Percentiles rank a stretch among this genome's conserved stretches.
phyloP scores from a whole-genome alignment of 1,284 basidiomycete genomes.

The Pyrrhoderma noxium region DNA sequence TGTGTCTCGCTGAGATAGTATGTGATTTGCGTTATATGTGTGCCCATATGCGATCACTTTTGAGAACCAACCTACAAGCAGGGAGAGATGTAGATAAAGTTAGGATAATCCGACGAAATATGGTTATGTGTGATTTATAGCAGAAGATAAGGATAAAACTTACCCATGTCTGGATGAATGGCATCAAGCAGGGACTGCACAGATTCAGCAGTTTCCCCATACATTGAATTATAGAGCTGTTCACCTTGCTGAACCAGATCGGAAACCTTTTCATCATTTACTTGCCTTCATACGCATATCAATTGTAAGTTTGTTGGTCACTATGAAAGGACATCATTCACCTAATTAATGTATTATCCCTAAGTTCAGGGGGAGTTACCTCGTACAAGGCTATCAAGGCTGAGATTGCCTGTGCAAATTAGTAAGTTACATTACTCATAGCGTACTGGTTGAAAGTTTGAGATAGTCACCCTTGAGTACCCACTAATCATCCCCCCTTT shows the following conservation, averaged over 20 bases:
- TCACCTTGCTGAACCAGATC: conserved; percentile 10
- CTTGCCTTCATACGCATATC: conserved; percentile 8
- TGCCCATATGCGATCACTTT: conserved; percentile 27
- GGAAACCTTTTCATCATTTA: conserved; percentile 13
- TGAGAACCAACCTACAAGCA: conserved; percentile 14
- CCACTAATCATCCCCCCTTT: conserved; percentile 49
- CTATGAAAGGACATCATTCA: conserved; percentile 17
- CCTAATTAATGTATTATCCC: conserved; percentile 33
- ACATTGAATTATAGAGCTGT: conserved; percentile 15
- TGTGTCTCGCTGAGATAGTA: conserved; percentile 26
- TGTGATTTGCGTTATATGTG: conserved; percentile 23
- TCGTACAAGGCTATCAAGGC: conserved; percentile 36
- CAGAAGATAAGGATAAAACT: background rate
- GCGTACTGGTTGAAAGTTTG: background rate
- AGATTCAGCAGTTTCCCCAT: conserved; percentile 17
- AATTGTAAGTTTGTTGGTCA: background rate
- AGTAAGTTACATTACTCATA: background rate
- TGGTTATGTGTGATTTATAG: background rate
- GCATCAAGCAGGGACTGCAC: conserved; percentile 20
- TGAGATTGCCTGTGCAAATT: conserved; percentile 36
- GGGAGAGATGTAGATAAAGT: background rate
- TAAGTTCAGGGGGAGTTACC: conserved; percentile 34
- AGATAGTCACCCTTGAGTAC: conserved; percentile 38
- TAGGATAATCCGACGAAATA: background rate
- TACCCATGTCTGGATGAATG: conserved; percentile 21